phyloP scores from a whole-genome alignment of 148 eudicot genomes.

The Rhododendron simsii region DNA sequence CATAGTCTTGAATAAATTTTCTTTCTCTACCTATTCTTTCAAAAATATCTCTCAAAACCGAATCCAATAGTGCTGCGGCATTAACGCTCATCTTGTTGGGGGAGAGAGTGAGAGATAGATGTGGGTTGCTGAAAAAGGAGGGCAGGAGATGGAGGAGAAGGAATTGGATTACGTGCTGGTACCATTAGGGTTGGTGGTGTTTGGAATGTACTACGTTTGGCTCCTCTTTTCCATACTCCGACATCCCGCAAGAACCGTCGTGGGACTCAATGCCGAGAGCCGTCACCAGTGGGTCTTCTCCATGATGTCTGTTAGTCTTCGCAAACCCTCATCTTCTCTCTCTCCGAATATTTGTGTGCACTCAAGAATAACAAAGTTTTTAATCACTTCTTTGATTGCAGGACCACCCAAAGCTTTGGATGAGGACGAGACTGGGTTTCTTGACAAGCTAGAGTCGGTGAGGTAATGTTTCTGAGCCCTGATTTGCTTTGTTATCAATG shows the following conservation, averaged over 20 bases:
- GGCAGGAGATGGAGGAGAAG: slow-evolving; percentile 36
- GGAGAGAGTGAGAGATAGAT: neutral
- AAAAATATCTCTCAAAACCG: too few species aligned
- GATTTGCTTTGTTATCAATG: neutral
- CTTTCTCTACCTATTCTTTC: too few species aligned
- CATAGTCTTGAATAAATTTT: too few species aligned
- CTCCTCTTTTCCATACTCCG: slow-evolving; percentile 32
- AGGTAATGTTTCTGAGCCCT: slow-evolving; percentile 17
- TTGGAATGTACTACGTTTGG: slow-evolving; percentile 58
- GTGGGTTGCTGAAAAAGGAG: neutral
- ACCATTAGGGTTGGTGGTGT: slow-evolving; percentile 45
- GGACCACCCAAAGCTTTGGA: slow-evolving; percentile 98
- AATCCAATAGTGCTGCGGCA: too few species aligned
- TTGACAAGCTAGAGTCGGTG: slow-evolving; percentile 68
- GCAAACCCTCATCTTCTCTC: neutral
- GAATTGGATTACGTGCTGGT: slow-evolving; percentile 51
- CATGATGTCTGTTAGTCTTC: slow-evolving; percentile 54
- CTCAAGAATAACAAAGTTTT: slow-evolving; percentile 25
- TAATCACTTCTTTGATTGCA: slow-evolving; percentile 28
- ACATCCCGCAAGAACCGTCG: slow-evolving; percentile 54
- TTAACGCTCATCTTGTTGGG: neutral
- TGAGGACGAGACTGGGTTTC: slow-evolving; percentile 91
- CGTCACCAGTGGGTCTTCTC: slow-evolving; percentile 58
- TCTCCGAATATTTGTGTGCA: slow-evolving; percentile 61
- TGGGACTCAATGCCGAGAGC: slow-evolving; percentile 64